Conservation (phyloP, 306 rosid species). For the Carpinus fangiana region DNA sequence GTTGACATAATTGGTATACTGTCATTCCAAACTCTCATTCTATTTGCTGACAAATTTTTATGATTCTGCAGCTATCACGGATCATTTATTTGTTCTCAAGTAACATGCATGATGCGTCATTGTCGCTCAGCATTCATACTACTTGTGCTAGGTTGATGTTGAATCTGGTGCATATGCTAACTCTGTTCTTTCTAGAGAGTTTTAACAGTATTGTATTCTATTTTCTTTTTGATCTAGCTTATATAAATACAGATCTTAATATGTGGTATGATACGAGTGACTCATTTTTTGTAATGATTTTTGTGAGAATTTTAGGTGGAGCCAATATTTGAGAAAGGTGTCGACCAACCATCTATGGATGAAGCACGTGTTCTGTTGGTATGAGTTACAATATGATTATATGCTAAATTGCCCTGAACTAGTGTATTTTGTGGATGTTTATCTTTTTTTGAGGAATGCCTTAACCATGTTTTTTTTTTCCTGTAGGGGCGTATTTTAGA, state of each 20-base stretch:
- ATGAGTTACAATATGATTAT: slow-evolving; percentile 32
- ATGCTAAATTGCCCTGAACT: slow-evolving; percentile 28
- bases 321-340: slow-evolving; percentile 96
- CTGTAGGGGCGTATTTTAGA: slow-evolving; percentile 93
- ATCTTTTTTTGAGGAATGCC: slow-evolving; percentile 27
- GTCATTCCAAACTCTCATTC: slow-evolving; percentile 25
- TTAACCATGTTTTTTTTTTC: slow-evolving; percentile 17
- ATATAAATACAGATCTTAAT: slow-evolving; percentile 1
- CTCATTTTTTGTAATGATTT: slow-evolving; percentile 27
- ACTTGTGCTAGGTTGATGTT: slow-evolving; percentile 98
- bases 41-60: slow-evolving; percentile 29
- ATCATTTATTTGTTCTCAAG: slow-evolving; percentile 96
- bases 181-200: slow-evolving; percentile 26
- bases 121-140: slow-evolving; percentile 94
- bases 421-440: slow-evolving; percentile 11
- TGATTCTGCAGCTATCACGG: slow-evolving; percentile 78
- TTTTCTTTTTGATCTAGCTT: slow-evolving; percentile 1
- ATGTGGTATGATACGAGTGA: slow-evolving; percentile 23
- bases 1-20: neutral
- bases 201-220: slow-evolving; percentile 15
- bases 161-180: slow-evolving; percentile 73
- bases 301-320: slow-evolving; percentile 71
- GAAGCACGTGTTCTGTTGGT: slow-evolving; percentile 96
- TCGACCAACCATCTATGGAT: slow-evolving; percentile 92
- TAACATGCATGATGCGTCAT: slow-evolving; percentile 97